Percentiles rank a stretch among this genome's conserved stretches.
Conservation (phyloP, 208 protist species). For the Naegleria lovaniensis region DNA sequence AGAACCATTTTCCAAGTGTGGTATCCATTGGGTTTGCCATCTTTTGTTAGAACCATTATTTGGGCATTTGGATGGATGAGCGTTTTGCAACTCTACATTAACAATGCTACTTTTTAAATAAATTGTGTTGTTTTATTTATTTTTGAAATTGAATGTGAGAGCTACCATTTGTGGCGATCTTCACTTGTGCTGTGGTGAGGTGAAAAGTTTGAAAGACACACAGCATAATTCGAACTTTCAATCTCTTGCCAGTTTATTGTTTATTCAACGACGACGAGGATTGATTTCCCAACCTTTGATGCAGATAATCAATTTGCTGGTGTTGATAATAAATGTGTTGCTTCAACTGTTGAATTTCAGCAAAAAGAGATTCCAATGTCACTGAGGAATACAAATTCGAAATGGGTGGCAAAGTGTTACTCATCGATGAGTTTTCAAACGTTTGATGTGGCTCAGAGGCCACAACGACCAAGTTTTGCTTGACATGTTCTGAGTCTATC, state of each 20-base stretch:
- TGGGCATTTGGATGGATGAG: neutral
- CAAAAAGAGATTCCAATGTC: neutral
- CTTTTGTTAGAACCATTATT: neutral
- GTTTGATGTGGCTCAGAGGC: too few relatives aligned
- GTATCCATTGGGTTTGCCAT: neutral
- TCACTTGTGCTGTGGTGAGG: too few relatives aligned
- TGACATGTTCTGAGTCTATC: neutral
- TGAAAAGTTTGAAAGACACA: too few relatives aligned
- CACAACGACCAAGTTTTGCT: too few relatives aligned
- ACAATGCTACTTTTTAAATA: neutral
- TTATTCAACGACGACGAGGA: too few relatives aligned
- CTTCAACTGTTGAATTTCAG: neutral
- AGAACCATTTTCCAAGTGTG: neutral
- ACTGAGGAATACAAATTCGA: neutral
- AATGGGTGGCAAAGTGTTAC: neutral
- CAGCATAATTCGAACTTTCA: too few relatives aligned
- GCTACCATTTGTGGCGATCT: too few relatives aligned
- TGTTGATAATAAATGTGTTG: neutral
- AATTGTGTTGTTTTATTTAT: too few relatives aligned
- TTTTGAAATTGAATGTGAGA: too few relatives aligned
- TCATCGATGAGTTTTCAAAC: neutral
- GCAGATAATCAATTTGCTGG: neutral
- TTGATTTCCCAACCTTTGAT: too few relatives aligned
- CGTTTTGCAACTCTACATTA: neutral
- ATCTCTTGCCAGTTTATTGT: too few relatives aligned